Evolutionary conservation across 2,329 filamentous ascomycete species (phyloP).

Genomic region (Fusarium gaditjirri): DNA sequence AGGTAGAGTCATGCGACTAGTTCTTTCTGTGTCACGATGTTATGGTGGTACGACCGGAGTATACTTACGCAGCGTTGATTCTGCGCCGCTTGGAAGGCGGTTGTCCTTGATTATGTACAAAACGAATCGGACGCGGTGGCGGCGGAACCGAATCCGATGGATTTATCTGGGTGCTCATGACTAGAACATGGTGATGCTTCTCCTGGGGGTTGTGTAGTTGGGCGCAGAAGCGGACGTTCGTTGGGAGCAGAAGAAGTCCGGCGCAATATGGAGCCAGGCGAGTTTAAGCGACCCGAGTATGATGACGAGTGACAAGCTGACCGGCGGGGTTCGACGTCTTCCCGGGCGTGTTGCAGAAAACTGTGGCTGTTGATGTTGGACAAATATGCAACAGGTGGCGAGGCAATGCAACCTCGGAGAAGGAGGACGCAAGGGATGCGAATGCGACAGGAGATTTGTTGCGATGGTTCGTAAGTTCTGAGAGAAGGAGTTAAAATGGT

Average conservation of each 20-base stretch:
- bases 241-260: conserved; percentile 11
- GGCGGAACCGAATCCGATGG: conserved; percentile 53
- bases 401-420: conserved; percentile 31
- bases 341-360: conserved; percentile 22
- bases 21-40: neutral
- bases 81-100: conserved; percentile 82
- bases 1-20: neutral
- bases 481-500: conserved; percentile 5
- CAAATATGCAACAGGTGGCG: conserved; percentile 21
- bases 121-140: conserved; percentile 72
- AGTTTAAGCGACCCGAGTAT: conserved; percentile 20
- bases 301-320: conserved; percentile 37
- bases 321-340: conserved; percentile 34
- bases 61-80: conserved; percentile 79
- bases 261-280: conserved; percentile 29
- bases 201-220: conserved; percentile 14
- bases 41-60: neutral
- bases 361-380: conserved; percentile 27
- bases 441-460: conserved; percentile 26
- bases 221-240: conserved; percentile 22
- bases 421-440: conserved; percentile 21
- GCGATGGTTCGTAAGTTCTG: conserved; percentile 8
- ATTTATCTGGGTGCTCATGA: conserved; percentile 60
- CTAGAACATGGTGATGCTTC: conserved; percentile 52
- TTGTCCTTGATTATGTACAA: conserved; percentile 84